Evolutionary conservation across 2,329 filamentous ascomycete genomes (phyloP), one percentile per base, ranked within the genome.

Genomic region (Nemania sp.): DNA sequence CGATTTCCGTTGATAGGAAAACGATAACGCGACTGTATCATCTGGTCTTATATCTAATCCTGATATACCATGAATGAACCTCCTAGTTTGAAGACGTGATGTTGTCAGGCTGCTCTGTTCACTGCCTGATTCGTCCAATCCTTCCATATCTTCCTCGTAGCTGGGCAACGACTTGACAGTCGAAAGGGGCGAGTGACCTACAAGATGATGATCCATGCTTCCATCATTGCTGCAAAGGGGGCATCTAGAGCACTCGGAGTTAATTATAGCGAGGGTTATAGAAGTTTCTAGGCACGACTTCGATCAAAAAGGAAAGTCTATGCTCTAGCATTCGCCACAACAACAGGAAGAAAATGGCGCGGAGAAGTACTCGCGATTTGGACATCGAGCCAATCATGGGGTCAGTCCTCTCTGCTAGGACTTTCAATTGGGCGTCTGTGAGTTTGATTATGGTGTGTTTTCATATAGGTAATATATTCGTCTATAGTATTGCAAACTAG

Each of bases 401-500:
- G 56, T 26, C 56, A 8, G 49, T 49, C 11, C n/a, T 59, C 7
- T 49, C n/a, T 1, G 56, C 56, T 1, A 59, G n/a, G 41, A 59
- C 43, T 10, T 22, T 18, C 3, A 59, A 11, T 24, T 59, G 56
- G n/a, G 56, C 11, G n/a, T 59, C 56, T 13, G 43, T 59, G 11
- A 49, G n/a, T 11, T 49, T 49, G 1, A 1, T 24, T 20, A 24
- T 59, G 56, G 4, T 11, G 15, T 26, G 41, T 35, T 49, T 59
- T 59, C 56, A 59, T 59, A n/a, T 59, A 43, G 27, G 7, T n/a
- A 5, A 59, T 1, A n/a, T 59, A 59, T 35, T 49, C 43, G 8
- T 51, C 56, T 10, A 7, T 10, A 20, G 56, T 59, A 5, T 1
- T 7, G 7, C 1, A 59, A 26, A 49, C 10, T 35, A 35, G 18